Evolutionary conservation across 768 basidiomycete species (phyloP).

Genomic region (Mycena rosella): DNA sequence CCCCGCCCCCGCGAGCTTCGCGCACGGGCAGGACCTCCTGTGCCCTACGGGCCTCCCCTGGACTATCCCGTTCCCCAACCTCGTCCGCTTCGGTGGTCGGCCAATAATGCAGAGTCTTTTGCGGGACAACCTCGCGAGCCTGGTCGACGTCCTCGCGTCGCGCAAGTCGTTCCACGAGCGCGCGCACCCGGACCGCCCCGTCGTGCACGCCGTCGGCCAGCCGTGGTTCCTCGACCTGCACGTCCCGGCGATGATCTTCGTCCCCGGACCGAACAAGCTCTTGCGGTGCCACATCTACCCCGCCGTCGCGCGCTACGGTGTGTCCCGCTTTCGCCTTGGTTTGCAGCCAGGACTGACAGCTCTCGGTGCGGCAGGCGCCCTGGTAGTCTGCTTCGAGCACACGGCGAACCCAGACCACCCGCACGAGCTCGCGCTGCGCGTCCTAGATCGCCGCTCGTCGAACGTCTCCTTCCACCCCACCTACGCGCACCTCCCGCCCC

Average conservation of each 20-base stretch:
- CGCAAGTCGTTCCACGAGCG: neutral
- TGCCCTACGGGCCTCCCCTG: neutral
- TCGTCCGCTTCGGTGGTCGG: neutral
- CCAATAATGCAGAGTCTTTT: slow-evolving; percentile 2
- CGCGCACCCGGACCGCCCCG: neutral
- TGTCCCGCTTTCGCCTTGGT: neutral
- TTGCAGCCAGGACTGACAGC: neutral
- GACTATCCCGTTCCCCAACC: neutral
- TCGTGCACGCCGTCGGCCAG: neutral
- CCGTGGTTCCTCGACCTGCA: neutral
- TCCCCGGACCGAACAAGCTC: neutral
- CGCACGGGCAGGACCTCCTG: neutral
- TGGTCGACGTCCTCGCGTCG: neutral
- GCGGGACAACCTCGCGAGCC: neutral
- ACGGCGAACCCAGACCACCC: slow-evolving; percentile 1
- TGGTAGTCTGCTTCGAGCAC: slow-evolving; percentile 1
- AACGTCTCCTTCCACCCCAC: neutral
- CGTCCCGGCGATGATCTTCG: neutral
- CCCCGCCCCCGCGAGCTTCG: neutral
- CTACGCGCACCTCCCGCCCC: neutral
- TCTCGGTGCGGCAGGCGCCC: too few species aligned
- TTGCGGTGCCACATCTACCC: neutral
- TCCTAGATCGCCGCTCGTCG: neutral
- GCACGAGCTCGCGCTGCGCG: neutral
- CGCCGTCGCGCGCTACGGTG: neutral